Percentiles rank a stretch among this genome's conserved stretches.
These are phyloP conservation scores for Coccomyxa sp. DNA, from an alignment of 139 green algal genomes.

Conservation along the genomic window DNA sequence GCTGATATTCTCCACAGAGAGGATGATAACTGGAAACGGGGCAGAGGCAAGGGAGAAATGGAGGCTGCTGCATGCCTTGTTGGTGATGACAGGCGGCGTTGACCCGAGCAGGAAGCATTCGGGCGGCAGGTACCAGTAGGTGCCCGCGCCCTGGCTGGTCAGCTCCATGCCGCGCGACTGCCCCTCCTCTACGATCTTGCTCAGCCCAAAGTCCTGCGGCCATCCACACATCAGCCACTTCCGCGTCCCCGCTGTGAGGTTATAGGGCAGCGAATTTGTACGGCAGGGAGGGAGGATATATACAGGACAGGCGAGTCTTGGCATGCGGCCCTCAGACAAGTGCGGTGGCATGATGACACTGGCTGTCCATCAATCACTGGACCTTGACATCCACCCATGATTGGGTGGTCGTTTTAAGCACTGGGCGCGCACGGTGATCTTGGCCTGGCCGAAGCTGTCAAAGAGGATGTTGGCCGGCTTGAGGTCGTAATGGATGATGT, in stretches of 20 bases:
- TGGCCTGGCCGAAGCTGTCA: slow-evolving; percentile 71
- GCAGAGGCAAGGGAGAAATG: no score
- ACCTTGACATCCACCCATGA: no score
- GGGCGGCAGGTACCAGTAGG: slow-evolving; percentile 84
- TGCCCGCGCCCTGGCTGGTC: slow-evolving; percentile 90
- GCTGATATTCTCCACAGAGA: background rate
- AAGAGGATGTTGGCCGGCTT: slow-evolving; percentile 96
- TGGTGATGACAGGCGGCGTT: slow-evolving; percentile 70
- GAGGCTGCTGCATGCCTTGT: slow-evolving; percentile 60
- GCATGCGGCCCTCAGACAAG: no score
- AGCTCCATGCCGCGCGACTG: slow-evolving; percentile 84
- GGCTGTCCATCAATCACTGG: no score
- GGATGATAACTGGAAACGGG: background rate
- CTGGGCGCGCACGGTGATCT: slow-evolving; percentile 66
- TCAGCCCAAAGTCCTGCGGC: slow-evolving; percentile 87
- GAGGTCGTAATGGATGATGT: slow-evolving; percentile 94
- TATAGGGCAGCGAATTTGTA: no score
- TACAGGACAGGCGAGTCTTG: no score
- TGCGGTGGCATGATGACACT: no score
- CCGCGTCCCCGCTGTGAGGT: background rate
- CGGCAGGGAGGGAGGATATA: no score
- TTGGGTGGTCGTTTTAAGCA: no score
- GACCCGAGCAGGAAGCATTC: slow-evolving; percentile 76
- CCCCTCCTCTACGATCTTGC: slow-evolving; percentile 82
- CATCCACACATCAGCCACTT: background rate